Evolutionary conservation across 73 alveolate genomes (phyloP).

Genomic region (Halteria grandinella): DNA sequence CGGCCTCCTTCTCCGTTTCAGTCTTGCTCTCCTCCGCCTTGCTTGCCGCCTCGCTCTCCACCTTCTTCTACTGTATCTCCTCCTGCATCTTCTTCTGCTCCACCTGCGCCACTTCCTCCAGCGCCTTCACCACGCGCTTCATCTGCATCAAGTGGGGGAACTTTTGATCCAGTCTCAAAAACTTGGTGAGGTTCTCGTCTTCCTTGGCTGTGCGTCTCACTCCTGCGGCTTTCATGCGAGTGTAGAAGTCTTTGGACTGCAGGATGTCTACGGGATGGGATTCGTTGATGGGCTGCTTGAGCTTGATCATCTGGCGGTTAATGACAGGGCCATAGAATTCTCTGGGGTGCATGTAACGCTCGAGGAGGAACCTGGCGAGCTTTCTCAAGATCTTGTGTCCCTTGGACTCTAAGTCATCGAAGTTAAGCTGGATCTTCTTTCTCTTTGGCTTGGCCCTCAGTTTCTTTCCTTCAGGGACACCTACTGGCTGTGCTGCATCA

Average conservation of each 20-base stretch:
- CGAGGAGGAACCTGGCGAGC: constrained; percentile 44
- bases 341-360: constrained; percentile 29
- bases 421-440: constrained; percentile 26
- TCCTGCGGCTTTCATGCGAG: constrained; percentile 18
- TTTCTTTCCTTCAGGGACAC: constrained; percentile 28
- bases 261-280: constrained; percentile 38
- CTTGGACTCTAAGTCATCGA: constrained; percentile 35
- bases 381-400: constrained; percentile 18
- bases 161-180: constrained; percentile 29
- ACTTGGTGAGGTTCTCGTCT: constrained; percentile 4
- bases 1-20: constrained; percentile 23
- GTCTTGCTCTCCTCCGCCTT: too few species aligned
- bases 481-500: too few species aligned
- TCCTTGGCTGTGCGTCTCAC: constrained; percentile 27
- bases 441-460: neutral
- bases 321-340: constrained; percentile 51
- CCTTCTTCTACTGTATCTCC: constrained; percentile 1
- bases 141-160: constrained; percentile 35
- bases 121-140: constrained; percentile 28
- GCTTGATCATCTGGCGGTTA: constrained; percentile 27
- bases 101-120: constrained; percentile 51
- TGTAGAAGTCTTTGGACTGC: constrained; percentile 43
- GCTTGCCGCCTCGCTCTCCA: constrained; percentile 2
- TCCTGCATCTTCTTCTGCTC: constrained; percentile 23
- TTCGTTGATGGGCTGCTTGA: constrained; percentile 37